Base-by-base conservation (phyloP, 139 green algal genomes). In the Eudorina sp. region DNA sequence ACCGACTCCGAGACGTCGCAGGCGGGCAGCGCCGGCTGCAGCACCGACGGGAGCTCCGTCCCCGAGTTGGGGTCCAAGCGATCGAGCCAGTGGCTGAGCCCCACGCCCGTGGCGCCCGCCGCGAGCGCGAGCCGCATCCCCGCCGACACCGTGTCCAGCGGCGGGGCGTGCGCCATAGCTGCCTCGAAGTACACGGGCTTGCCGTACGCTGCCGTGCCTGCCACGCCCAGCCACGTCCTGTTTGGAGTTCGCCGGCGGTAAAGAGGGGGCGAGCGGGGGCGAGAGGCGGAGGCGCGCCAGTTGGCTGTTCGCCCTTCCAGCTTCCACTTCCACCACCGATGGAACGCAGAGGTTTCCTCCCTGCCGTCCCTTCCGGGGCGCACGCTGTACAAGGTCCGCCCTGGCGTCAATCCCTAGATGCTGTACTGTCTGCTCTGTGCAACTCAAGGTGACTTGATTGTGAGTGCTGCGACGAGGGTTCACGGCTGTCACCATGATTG, bases 161-260 rank as follows among this genome's bases (percentile, higher is more conserved):
- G 9, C 3, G 51, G 7, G 11, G 27, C 53, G 4, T 34, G 76
- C 76, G 70, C 76, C 76, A 84, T 18, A 34, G 76, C 51, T 31
- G 76, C 76, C 76, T 84, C 76, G 29, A 84, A 84, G 76, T 72
- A 84, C 34, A 84, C 76, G 4, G 51, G 76, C 23, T 84, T 84
- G 51, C 76, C 76, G 53, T 84, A 84, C 76, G 51, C 40, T 6
- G 18, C 18, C 6, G 31, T 53, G 2, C 51, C 76, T 2, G 51
- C 34, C 21, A 84, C 31, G 76, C 51, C 9, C 34, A 84, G 51
- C 1, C 53, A 53, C 31, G 51, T 41, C 40, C 69, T 77, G 69
- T 68, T 29, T 36, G 58, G 58, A 21, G 27, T 31, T 69, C 18
- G 19, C n/a, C n/a, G n/a, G n/a, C n/a, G n/a, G n/a, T n/a, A n/a